These are phyloP conservation scores for Friedmanniomyces simplex DNA, from an alignment of 495 filamentous ascomycete species.

Conservation along the genomic window DNA sequence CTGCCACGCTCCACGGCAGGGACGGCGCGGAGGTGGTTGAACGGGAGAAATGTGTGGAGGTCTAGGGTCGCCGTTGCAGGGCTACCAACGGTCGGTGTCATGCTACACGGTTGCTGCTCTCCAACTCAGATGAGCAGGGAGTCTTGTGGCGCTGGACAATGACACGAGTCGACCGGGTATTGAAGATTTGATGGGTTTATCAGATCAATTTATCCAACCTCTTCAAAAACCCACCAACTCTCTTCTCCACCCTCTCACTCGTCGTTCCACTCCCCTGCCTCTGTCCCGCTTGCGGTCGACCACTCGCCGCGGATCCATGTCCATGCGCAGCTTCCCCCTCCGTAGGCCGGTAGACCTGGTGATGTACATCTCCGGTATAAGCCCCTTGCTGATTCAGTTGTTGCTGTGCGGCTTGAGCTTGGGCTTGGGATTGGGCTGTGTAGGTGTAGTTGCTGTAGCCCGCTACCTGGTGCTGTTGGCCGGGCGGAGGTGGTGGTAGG, in stretches of 20 bases:
- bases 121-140: too few relatives aligned
- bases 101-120: neutral
- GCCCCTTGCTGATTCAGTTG: constrained; percentile 31
- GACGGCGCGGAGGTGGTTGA: neutral
- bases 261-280: constrained; percentile 28
- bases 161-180: too few relatives aligned
- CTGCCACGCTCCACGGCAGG: neutral
- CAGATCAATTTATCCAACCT: constrained; percentile 80
- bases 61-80: too few relatives aligned
- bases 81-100: too few relatives aligned
- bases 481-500: constrained; percentile 14
- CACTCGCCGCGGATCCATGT: constrained; percentile 35
- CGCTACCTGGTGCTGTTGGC: constrained; percentile 12
- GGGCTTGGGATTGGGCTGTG: neutral
- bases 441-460: constrained; percentile 25
- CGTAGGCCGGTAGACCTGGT: constrained; percentile 67
- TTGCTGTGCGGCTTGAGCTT: constrained; percentile 20
- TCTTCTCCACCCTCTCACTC: constrained; percentile 64
- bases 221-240: constrained; percentile 72
- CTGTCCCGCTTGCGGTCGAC: constrained; percentile 29
- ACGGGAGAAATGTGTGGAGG: neutral
- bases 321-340: constrained; percentile 45
- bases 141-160: too few relatives aligned
- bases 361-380: constrained; percentile 53
- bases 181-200: too few relatives aligned